Conservation (phyloP, 208 protist species). For the Trypanosoma conorhini region DNA sequence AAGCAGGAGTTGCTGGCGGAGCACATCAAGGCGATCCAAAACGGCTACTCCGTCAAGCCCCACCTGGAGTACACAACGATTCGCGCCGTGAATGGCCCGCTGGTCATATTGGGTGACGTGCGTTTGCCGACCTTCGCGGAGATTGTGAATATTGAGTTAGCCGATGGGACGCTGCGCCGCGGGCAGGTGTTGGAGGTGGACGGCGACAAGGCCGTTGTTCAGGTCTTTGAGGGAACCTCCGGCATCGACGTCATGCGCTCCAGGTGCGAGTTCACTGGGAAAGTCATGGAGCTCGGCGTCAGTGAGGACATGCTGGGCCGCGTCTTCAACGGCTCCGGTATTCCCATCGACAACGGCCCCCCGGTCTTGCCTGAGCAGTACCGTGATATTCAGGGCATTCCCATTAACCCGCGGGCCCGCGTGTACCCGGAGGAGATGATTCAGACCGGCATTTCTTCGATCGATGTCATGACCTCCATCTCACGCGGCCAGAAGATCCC, state of each 20-base stretch:
- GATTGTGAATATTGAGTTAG: slow-evolving; percentile 99
- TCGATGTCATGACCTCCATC: slow-evolving; percentile 99
- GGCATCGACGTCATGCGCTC: slow-evolving; percentile 98
- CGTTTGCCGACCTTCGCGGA: slow-evolving; percentile 99
- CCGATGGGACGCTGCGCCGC: slow-evolving; percentile 94
- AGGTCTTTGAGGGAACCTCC: slow-evolving; percentile 99
- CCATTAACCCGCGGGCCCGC: slow-evolving; percentile 99
- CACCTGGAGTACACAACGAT: slow-evolving; percentile 99
- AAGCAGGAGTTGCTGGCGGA: slow-evolving; percentile 85
- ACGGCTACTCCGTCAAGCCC: slow-evolving; percentile 83
- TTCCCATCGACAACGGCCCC: slow-evolving; percentile 99
- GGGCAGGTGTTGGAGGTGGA: slow-evolving; percentile 99
- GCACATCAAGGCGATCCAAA: slow-evolving; percentile 75
- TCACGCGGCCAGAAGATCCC: slow-evolving; percentile 99
- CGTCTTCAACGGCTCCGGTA: slow-evolving; percentile 99
- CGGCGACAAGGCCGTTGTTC: slow-evolving; percentile 99
- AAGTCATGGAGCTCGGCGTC: slow-evolving; percentile 98
- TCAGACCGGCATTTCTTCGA: slow-evolving; percentile 99
- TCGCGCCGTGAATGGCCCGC: slow-evolving; percentile 98
- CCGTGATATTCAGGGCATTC: slow-evolving; percentile 99
- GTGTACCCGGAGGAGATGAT: slow-evolving; percentile 99
- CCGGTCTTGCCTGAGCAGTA: slow-evolving; percentile 99
- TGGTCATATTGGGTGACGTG: slow-evolving; percentile 99
- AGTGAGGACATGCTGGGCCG: slow-evolving; percentile 99
- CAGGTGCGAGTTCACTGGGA: slow-evolving; percentile 99